Base-by-base conservation (phyloP, 345 rosid genomes). In the Cardamine chenopodiifolia region DNA sequence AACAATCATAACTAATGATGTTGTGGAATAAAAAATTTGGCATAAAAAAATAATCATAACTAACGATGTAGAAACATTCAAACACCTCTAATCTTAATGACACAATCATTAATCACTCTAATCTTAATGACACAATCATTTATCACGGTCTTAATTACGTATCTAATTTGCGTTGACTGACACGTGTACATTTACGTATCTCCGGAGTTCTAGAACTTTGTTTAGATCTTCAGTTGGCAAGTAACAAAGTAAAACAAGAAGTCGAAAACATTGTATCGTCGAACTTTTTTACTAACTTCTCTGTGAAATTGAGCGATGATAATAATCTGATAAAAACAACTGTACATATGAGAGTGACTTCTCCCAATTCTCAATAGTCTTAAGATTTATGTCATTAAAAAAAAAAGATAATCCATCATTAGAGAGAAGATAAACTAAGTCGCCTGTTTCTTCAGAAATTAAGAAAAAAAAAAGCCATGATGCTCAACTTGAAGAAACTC, bases 321-420 rank as follows among this genome's bases (percentile, higher is more conserved):
- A 62, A 42, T 40, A 28, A 25, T 45, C 37, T 56, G 42, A 47
- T 60, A 17, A 58, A 67, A 53, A 34, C 64, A 69, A 53, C 70
- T 76, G 59, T 76, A 76, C 79, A 76, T 15, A 42, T 52, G 57
- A 32, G 74, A 54, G 45, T 55, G 53, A 37, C 53, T 47, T 66
- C 42, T 70, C 68, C 55, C 18, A 55, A 4, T 42, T 73, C 71
- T 75, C 70, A 68, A 60, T 22, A 31, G 48, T 62, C 25, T 45
- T 15, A n/a, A 23, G 47, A 22, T 8, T 54, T 22, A 47, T 49
- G 66, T 74, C 72, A 57, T 56, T 14, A 2, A 37, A 37, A 3
- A 7, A 3, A 25, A 48, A 10, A 58, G 18, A 29, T 2, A 17
- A 67, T 66, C 62, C 53, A 37, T 44, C 15, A 26, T 14, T 5